Conservation (phyloP, 371 early-diverging fungal species). For the Batrachochytrium dendrobatidis region DNA sequence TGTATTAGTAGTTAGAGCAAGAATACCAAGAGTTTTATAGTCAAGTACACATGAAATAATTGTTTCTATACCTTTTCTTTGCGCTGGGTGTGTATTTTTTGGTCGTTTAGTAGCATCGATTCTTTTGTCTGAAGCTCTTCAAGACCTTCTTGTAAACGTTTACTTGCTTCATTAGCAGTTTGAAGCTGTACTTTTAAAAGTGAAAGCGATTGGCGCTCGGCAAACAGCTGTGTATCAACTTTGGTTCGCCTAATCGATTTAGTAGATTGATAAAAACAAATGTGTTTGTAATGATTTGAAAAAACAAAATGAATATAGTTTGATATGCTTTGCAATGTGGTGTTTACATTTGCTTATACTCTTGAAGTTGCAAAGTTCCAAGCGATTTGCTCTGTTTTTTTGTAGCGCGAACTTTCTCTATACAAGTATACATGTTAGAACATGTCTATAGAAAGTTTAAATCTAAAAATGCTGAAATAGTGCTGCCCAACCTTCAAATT, state of each 20-base stretch:
- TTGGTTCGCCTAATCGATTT: slow-evolving; percentile 45
- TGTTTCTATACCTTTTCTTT: slow-evolving; percentile 17
- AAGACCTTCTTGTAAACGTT: slow-evolving; percentile 53
- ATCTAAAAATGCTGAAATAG: no score
- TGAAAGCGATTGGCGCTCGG: slow-evolving; percentile 60
- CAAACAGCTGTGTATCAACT: slow-evolving; percentile 54
- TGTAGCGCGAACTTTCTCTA: background rate
- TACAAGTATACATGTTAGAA: slow-evolving; percentile 5
- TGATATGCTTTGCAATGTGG: no score
- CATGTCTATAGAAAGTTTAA: no score
- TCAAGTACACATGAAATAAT: background rate
- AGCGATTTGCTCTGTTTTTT: slow-evolving; percentile 24
- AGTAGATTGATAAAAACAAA: background rate
- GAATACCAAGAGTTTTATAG: background rate
- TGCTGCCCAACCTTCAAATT: slow-evolving; percentile 24
- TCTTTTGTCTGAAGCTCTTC: slow-evolving; percentile 46
- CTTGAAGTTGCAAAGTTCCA: slow-evolving; percentile 33
- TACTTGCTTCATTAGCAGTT: slow-evolving; percentile 50
- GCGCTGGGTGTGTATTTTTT: slow-evolving; percentile 21
- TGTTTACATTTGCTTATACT: slow-evolving; percentile 49
- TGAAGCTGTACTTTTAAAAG: slow-evolving; percentile 60
- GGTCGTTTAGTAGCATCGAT: slow-evolving; percentile 44
- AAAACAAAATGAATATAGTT: background rate
- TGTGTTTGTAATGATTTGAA: background rate
- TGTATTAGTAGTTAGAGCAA: background rate